phyloP scores from a whole-genome alignment of 257 asterid genomes.

The Fraxinus americana region DNA sequence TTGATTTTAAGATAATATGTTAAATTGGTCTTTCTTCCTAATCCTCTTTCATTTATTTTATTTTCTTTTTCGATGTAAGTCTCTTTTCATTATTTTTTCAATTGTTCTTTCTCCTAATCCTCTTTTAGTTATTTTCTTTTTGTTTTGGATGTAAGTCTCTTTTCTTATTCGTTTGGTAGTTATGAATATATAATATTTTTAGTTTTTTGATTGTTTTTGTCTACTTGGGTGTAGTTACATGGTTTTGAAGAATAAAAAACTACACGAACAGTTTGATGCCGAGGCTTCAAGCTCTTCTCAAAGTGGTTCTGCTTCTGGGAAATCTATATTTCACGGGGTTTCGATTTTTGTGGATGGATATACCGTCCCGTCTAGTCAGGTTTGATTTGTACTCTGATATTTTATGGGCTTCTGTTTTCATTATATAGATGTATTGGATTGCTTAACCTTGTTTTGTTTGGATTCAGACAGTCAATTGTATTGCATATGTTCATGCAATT shows the following conservation, averaged over 20 bases:
- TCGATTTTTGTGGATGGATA: conserved; percentile 97
- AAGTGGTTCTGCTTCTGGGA: conserved; percentile 49
- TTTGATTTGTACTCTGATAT: conserved; percentile 29
- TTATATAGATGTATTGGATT: conserved; percentile 6
- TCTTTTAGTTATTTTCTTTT: conserved; percentile 6
- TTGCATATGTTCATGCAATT: neutral
- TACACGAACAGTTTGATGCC: conserved; percentile 79
- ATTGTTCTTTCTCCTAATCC: no score
- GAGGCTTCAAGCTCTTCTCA: conserved; percentile 81
- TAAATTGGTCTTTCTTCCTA: neutral
- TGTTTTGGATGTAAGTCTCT: conserved; percentile 4
- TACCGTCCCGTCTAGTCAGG: conserved; percentile 97
- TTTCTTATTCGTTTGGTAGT: neutral
- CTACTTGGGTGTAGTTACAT: conserved; percentile 69
- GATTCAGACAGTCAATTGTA: neutral
- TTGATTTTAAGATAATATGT: neutral
- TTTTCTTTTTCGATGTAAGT: conserved; percentile 9
- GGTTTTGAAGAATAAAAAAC: conserved; percentile 86
- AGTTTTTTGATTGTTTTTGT: conserved; percentile 26
- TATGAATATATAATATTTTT: no score
- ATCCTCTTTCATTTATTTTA: neutral
- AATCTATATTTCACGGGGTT: conserved; percentile 70
- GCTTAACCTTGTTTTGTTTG: neutral
- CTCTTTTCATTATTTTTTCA: neutral
- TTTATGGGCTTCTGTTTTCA: conserved; percentile 9